Evolutionary conservation across 805 yeast species (phyloP).

Genomic region (Kodamaea kaohsiungensis): DNA sequence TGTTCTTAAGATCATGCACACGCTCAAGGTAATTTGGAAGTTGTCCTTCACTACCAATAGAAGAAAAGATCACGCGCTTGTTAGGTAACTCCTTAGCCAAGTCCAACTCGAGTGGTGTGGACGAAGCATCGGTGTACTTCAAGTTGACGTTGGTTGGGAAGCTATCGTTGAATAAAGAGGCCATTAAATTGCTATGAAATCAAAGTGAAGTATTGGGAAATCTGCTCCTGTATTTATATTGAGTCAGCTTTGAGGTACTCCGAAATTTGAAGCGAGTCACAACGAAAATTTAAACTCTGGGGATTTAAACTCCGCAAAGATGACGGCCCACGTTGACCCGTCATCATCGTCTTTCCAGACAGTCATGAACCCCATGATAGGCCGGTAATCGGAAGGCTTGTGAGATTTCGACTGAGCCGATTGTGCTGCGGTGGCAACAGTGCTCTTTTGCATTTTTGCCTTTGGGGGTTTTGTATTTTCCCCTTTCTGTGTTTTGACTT

Average conservation of each 20-base stretch:
- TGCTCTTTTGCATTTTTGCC: background rate
- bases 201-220: background rate
- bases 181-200: background rate
- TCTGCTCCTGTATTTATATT: background rate
- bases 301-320: constrained; percentile 6
- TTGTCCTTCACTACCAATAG: constrained; percentile 14
- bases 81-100: constrained; percentile 25
- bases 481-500: background rate
- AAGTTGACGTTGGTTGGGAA: constrained; percentile 19
- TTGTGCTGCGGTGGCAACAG: background rate
- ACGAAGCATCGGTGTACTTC: constrained; percentile 7
- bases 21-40: constrained; percentile 14
- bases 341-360: background rate
- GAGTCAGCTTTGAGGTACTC: background rate
- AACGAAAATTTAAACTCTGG: constrained; percentile 1
- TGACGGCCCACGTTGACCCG: background rate
- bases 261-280: constrained; percentile 4
- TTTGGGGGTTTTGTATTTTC: background rate
- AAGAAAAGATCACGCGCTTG: constrained; percentile 15
- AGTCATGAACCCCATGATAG: background rate
- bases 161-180: constrained; percentile 19
- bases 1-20: constrained; percentile 15
- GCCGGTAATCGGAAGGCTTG: background rate
- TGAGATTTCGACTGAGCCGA: background rate
- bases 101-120: constrained; percentile 28